phyloP scores from a whole-genome alignment of 2,329 filamentous ascomycete species.

The Aspergillus latus region DNA sequence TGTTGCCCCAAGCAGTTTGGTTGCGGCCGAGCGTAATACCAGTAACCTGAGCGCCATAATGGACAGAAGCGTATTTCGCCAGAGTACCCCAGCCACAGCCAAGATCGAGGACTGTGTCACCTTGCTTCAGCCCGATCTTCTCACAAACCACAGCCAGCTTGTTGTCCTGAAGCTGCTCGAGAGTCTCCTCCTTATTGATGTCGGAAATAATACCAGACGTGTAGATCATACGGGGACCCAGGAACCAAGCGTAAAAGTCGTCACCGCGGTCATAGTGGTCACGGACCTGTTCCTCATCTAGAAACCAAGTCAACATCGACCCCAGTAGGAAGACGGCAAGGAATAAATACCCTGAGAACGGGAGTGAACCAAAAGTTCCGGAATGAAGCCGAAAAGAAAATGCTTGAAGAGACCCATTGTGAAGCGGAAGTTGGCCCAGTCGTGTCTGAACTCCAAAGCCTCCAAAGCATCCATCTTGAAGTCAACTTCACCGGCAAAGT shows the following conservation, averaged over 20 bases:
- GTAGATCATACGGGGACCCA: slow-evolving; percentile 98
- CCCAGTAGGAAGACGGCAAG: not conserved
- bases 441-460: slow-evolving; percentile 87
- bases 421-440: slow-evolving; percentile 95
- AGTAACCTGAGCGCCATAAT: slow-evolving; percentile 82
- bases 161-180: slow-evolving; percentile 97
- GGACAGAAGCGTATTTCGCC: slow-evolving; percentile 84
- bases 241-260: slow-evolving; percentile 98
- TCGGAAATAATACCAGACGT: slow-evolving; percentile 93
- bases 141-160: slow-evolving; percentile 94
- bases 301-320: slow-evolving; percentile 6
- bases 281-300: slow-evolving; percentile 95
- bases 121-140: slow-evolving; percentile 82
- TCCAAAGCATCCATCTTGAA: slow-evolving; percentile 94
- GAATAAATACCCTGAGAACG: slow-evolving; percentile 70
- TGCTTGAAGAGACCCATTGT: slow-evolving; percentile 81
- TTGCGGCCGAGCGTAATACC: slow-evolving; percentile 94
- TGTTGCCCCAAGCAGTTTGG: slow-evolving; percentile 96
- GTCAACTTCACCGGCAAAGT: slow-evolving; percentile 91
- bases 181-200: slow-evolving; percentile 78
- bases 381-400: slow-evolving; percentile 83
- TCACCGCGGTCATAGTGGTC: slow-evolving; percentile 97
- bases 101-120: slow-evolving; percentile 85
- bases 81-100: slow-evolving; percentile 98
- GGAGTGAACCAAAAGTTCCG: slow-evolving; percentile 89